Evolutionary conservation across 139 green algal genomes (phyloP), one percentile per base, ranked within the genome.

Genomic region (Pleodorina starrii): DNA sequence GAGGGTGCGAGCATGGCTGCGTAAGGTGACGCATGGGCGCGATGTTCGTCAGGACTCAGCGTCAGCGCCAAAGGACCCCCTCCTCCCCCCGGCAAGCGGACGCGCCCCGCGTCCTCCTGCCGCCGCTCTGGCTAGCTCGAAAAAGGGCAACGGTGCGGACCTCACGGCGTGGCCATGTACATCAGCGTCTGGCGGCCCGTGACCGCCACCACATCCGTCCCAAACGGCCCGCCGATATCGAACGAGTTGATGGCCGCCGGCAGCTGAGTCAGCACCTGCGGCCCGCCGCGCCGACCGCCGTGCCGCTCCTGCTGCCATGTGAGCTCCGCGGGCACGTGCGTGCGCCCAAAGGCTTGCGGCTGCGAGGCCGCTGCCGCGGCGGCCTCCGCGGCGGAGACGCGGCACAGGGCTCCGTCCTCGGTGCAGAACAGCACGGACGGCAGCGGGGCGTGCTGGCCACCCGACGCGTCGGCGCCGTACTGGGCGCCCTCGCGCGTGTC

Each of bases 341-440:
- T 25, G 9, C 86, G 40, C 51, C 74, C 9, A 12, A 69, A 29
- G 12, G 21, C 12, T n/a, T n/a, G 23, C 23, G 57, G 19, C 23
- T 69, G 19, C 57, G 19, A 69, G 10, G 0, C 50, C 29, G 29
- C 59, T 1, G 21, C 43, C 35, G 35, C 42, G 14, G 57, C 12
- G 19, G 59, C 59, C 9, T 87, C 59, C 4, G 29, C 32, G 25
- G 74, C 59, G 32, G 68, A 77, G 29, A 59, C 51, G 21, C 68
- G 63, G 42, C 81, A 84, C 79, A 95, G 66, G 10, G 60, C 46
- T 38, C 93, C 93, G 75, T 90, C 91, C 25, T 89, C 74, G 0
- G 91, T 92, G 85, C 93, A 95, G 85, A 84, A 94, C 6, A 94
- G 88, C 51, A 95, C 79, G 5, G 87, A 54, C 0, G 91, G 91